phyloP scores from a whole-genome alignment of 371 early-diverging fungal genomes.

The Mucor racemosus region DNA sequence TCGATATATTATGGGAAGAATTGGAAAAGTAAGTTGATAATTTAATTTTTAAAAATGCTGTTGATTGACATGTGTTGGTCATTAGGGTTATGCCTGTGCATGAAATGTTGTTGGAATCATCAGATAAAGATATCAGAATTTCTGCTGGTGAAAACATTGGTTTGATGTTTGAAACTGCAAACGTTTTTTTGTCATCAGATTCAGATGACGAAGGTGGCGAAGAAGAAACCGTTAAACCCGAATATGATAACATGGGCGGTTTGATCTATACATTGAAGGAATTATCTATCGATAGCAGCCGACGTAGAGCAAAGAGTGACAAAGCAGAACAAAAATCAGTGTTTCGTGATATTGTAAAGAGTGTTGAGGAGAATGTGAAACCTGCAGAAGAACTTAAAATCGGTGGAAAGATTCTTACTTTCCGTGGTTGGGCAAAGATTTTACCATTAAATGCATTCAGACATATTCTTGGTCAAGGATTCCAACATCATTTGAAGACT shows the following conservation, averaged over 20 bases:
- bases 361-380: conserved; percentile 62
- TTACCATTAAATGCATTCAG: conserved; percentile 38
- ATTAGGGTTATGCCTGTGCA: conserved; percentile 50
- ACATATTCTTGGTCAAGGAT: conserved; percentile 39
- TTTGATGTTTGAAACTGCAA: conserved; percentile 62
- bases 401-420: conserved; percentile 34
- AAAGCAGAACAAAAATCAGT: conserved; percentile 69
- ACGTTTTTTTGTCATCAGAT: conserved; percentile 24
- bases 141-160: conserved; percentile 82
- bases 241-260: conserved; percentile 64
- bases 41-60: too few species aligned
- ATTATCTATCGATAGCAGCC: conserved; percentile 64
- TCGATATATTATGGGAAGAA: conserved; percentile 50
- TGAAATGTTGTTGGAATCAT: conserved; percentile 61
- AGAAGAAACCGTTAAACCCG: conserved; percentile 39
- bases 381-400: conserved; percentile 61
- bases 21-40: conserved; percentile 49
- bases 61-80: not conserved
- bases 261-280: conserved; percentile 58
- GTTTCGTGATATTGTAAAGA: conserved; percentile 69
- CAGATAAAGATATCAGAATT: conserved; percentile 71
- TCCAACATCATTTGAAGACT: conserved; percentile 40
- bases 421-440: conserved; percentile 60
- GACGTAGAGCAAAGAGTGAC: conserved; percentile 65
- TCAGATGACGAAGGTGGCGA: conserved; percentile 46